phyloP scores from a whole-genome alignment of 2,329 filamentous ascomycete genomes.

The Pseudopithomyces chartarum region DNA sequence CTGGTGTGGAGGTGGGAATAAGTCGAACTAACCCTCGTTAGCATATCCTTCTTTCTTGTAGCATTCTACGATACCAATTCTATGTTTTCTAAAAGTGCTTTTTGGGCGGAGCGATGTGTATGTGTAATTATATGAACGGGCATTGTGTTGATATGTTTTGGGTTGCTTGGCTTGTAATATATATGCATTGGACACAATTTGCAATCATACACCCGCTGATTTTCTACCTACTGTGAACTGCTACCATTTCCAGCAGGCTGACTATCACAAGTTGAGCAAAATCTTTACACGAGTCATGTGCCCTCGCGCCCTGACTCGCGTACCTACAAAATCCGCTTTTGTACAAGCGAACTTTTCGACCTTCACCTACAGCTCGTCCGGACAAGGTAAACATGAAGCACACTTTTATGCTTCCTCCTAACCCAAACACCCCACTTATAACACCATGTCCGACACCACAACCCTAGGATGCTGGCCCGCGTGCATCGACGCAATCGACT shows the following conservation, averaged over 20 bases:
- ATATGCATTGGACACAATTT: too few relatives aligned
- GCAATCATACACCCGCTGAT: too few relatives aligned
- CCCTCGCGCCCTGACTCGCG: neutral
- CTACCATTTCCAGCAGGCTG: too few relatives aligned
- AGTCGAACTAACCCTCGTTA: conserved; percentile 21
- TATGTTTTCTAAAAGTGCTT: neutral
- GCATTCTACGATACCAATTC: neutral
- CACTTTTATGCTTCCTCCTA: neutral
- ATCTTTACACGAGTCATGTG: conserved; percentile 5
- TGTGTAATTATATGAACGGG: neutral
- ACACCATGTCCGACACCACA: conserved; percentile 42
- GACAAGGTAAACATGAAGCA: neutral
- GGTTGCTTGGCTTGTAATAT: neutral
- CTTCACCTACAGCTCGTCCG: neutral
- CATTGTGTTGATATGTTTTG: neutral
- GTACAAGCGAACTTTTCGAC: neutral
- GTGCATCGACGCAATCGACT: conserved; percentile 58
- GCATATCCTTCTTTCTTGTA: neutral
- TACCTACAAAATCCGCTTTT: conserved; percentile 6
- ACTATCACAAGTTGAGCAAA: too few relatives aligned
- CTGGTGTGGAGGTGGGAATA: conserved; percentile 62
- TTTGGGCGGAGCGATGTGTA: neutral
- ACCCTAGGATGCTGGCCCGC: conserved; percentile 54
- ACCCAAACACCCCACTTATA: neutral
- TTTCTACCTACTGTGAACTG: too few relatives aligned